phyloP scores from a whole-genome alignment of 345 rosid species.

The Citrus australasica region DNA sequence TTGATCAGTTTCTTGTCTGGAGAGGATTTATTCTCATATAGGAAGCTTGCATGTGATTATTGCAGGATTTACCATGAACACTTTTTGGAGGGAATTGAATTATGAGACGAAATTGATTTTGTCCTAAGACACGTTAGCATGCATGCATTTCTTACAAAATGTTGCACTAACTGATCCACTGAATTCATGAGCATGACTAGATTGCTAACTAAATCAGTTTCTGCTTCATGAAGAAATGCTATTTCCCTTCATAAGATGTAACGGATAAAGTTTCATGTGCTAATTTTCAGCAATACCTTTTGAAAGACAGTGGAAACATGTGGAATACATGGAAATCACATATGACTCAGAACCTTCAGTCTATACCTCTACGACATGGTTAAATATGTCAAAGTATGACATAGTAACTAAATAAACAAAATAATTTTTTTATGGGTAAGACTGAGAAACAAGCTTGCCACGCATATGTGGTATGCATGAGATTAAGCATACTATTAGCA shows the following conservation, averaged over 20 bases:
- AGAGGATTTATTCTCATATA: conserved; percentile 9
- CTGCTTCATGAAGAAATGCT: not conserved
- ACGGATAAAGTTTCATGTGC: not conserved
- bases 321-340: not conserved
- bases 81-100: not conserved
- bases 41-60: not conserved
- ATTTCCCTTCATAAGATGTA: not conserved
- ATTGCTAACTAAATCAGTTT: conserved; percentile 6
- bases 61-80: not conserved
- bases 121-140: not conserved
- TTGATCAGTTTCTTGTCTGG: not conserved
- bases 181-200: not conserved
- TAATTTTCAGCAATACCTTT: too few relatives aligned
- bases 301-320: not conserved
- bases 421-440: not conserved
- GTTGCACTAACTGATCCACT: not conserved
- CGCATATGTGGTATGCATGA: not conserved
- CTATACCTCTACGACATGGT: not conserved
- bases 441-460: not conserved
- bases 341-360: not conserved
- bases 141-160: not conserved
- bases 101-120: not conserved
- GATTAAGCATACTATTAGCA: not conserved
- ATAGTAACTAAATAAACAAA: not conserved
- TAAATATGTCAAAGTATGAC: not conserved